phyloP scores from a whole-genome alignment of 768 basidiomycete species.

The Pholiota conissans region DNA sequence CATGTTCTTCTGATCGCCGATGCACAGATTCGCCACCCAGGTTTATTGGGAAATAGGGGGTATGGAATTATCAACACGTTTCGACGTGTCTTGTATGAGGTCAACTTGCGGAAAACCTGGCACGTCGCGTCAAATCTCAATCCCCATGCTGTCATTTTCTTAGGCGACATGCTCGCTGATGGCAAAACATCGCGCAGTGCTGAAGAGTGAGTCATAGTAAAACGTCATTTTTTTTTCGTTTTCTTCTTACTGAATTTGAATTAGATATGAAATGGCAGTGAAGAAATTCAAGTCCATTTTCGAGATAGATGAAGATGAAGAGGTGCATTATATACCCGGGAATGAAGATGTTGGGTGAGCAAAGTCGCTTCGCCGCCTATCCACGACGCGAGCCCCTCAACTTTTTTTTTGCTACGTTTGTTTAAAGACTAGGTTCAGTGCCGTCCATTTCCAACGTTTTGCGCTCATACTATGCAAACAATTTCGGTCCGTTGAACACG shows the following conservation, averaged over 20 bases:
- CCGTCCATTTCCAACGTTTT: slow-evolving; percentile 51
- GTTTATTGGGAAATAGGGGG: slow-evolving; percentile 33
- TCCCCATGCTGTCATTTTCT: slow-evolving; percentile 68
- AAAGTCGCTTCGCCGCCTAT: background rate
- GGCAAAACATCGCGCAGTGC: slow-evolving; percentile 54
- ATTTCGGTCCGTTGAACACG: slow-evolving; percentile 73
- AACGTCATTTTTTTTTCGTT: background rate
- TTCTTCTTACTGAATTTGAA: background rate
- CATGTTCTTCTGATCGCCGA: slow-evolving; percentile 73
- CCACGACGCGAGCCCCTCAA: background rate
- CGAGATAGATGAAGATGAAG: slow-evolving; percentile 34
- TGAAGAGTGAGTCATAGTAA: slow-evolving; percentile 33
- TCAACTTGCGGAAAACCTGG: slow-evolving; percentile 74
- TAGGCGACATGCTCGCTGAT: slow-evolving; percentile 76
- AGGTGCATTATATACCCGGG: slow-evolving; percentile 68
- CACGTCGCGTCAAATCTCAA: slow-evolving; percentile 53
- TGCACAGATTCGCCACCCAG: slow-evolving; percentile 55
- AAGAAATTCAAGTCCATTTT: slow-evolving; percentile 67
- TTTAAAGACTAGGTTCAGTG: slow-evolving; percentile 46
- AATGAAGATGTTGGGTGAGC: slow-evolving; percentile 77
- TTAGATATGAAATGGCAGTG: slow-evolving; percentile 62
- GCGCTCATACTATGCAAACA: slow-evolving; percentile 54
- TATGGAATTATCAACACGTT: slow-evolving; percentile 39
- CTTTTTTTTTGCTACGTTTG: background rate
- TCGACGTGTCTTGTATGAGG: slow-evolving; percentile 48